Evolutionary conservation across 768 basidiomycete genomes (phyloP), one percentile per base, ranked within the genome.

Genomic region (Asterophora parasitica): DNA sequence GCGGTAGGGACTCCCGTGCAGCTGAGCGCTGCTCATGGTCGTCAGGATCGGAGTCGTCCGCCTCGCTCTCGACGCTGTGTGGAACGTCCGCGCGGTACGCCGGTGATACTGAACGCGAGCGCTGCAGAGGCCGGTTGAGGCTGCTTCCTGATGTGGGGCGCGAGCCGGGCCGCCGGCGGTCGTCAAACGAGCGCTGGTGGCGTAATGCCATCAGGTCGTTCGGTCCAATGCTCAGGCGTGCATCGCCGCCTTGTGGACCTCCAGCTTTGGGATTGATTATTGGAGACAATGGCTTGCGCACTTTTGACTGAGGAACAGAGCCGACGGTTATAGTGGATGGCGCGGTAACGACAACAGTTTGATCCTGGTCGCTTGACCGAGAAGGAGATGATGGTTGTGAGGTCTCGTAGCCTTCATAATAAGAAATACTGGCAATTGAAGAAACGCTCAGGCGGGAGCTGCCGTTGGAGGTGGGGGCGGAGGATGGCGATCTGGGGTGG

Each of bases 21-120:
- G 59, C 55, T 7, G 50, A 46, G 1, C 43, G 50, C 3, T 4
- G 59, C 31, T 56, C 64, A 44, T 60, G 61, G 15, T 75, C 67
- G 50, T 86, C 85, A 0, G 72, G 70, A 37, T 88, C 86, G 0
- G 81, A 83, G 52, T 88, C 44, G 1, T 46, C 86, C 2, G 82
- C 84, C 11, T 80, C 85, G 56, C 84, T 87, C 65, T 88, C 87
- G 13, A 88, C 71, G 10, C 79, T 71, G 42, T 77, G 81, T 47
- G 86, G 88, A 8, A 88, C 85, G 59, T 89, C 86, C 0, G 77
- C 79, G 30, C 67, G 73, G 57, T 82, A 79, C 2, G 78, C 72
- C 4, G 85, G 84, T 0, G 83, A 84, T 3, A 72, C 68, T 11
- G 83, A 79, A 46, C 70, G 72, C 17, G 75, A 72, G 46, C 69